phyloP scores from a whole-genome alignment of 2,329 filamentous ascomycete species.

The Aspergillus pseudonomiae region DNA sequence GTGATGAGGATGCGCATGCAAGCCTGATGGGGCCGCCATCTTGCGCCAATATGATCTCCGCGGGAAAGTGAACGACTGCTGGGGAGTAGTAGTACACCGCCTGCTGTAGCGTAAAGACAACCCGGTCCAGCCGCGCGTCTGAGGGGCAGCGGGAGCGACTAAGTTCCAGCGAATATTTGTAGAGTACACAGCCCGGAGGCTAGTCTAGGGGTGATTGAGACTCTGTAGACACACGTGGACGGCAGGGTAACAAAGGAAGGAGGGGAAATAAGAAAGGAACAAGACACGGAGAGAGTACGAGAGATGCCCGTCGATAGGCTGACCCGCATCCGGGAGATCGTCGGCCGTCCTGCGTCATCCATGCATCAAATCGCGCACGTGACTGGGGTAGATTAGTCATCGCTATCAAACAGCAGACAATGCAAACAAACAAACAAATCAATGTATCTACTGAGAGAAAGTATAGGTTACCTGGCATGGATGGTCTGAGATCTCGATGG shows the following conservation, averaged over 20 bases:
- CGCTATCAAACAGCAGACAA: too few relatives aligned
- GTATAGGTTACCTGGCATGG: too few relatives aligned
- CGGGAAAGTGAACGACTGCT: constrained; percentile 10
- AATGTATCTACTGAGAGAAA: too few relatives aligned
- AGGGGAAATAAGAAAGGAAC: constrained; percentile 15
- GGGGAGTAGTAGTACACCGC: constrained; percentile 19
- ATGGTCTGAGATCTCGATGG: too few relatives aligned
- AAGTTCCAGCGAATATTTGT: background rate
- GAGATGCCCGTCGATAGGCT: constrained; percentile 15
- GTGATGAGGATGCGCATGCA: constrained; percentile 32
- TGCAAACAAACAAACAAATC: too few relatives aligned
- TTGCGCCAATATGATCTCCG: constrained; percentile 14
- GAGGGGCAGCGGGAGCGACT: background rate
- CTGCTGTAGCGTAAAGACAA: constrained; percentile 19
- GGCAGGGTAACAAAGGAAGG: constrained; percentile 16
- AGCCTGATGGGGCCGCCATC: constrained; percentile 32
- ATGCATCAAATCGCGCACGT: constrained; percentile 32
- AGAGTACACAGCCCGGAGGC: background rate
- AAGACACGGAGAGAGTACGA: constrained; percentile 6
- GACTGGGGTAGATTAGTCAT: constrained; percentile 7
- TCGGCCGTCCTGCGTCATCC: constrained; percentile 35
- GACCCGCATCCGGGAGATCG: constrained; percentile 33
- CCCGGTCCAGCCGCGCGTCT: constrained; percentile 13
- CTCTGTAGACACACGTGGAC: background rate
- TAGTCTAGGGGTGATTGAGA: background rate